These are phyloP conservation scores for Vitis hybrid DNA, from an alignment of 177 flowering plant genomes.

Conservation along the genomic window DNA sequence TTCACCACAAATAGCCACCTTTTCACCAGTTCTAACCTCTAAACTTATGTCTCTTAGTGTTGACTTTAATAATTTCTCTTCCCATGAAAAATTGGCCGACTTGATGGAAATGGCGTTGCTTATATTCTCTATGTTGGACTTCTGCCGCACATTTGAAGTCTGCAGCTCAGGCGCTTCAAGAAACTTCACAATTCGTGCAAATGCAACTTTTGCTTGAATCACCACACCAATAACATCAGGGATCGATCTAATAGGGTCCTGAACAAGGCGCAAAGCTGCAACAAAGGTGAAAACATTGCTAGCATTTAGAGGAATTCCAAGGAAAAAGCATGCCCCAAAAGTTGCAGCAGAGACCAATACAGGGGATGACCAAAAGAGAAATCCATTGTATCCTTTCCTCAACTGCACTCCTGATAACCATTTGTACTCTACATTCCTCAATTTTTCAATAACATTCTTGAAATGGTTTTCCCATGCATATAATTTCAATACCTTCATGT, in stretches of 20 bases:
- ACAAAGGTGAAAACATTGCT: slow-evolving; percentile 71
- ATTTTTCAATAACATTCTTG: slow-evolving; percentile 41
- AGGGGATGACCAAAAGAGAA: slow-evolving; percentile 72
- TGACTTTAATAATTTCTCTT: slow-evolving; percentile 26
- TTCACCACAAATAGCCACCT: slow-evolving; percentile 50
- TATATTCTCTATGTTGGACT: slow-evolving; percentile 9
- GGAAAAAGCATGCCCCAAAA: slow-evolving; percentile 62
- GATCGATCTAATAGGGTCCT: slow-evolving; percentile 57
- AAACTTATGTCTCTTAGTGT: slow-evolving; percentile 31
- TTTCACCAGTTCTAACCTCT: slow-evolving; percentile 36
- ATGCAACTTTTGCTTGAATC: slow-evolving; percentile 68
- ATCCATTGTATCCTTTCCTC: slow-evolving; percentile 44
- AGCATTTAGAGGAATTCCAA: slow-evolving; percentile 50
- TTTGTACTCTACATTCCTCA: slow-evolving; percentile 46
- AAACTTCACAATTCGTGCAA: slow-evolving; percentile 49
- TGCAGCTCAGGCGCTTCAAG: slow-evolving; percentile 66
- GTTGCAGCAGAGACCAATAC: slow-evolving; percentile 66
- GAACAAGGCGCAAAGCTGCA: slow-evolving; percentile 65
- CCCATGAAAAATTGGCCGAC: slow-evolving; percentile 42
- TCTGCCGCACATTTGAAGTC: slow-evolving; percentile 24
- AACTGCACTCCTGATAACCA: slow-evolving; percentile 62
- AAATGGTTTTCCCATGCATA: slow-evolving; percentile 82
- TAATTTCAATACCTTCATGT: slow-evolving; percentile 75
- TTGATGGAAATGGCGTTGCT: slow-evolving; percentile 18
- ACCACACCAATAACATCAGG: slow-evolving; percentile 62